Conservation (phyloP, 2,329 filamentous ascomycete species). For the Remersonia thermophila region DNA sequence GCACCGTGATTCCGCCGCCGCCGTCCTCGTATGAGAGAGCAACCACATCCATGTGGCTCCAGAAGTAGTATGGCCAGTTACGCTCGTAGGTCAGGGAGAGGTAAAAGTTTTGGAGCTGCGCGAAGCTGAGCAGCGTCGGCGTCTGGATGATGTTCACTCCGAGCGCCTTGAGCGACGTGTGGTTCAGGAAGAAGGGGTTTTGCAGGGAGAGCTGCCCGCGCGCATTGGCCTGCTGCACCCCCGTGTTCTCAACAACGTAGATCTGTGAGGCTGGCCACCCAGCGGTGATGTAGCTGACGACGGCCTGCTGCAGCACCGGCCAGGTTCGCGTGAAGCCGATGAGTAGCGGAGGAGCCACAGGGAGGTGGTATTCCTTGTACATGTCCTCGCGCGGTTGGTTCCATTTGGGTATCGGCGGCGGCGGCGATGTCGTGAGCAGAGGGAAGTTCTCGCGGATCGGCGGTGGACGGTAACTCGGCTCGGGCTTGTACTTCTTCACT, state of each 20-base stretch:
- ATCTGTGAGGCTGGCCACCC: slow-evolving; percentile 47
- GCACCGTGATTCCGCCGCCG: slow-evolving; percentile 21
- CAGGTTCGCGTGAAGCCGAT: slow-evolving; percentile 48
- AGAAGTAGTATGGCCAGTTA: slow-evolving; percentile 40
- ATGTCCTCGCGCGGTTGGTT: slow-evolving; percentile 29
- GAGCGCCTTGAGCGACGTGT: slow-evolving; percentile 35
- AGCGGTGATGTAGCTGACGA: slow-evolving; percentile 44
- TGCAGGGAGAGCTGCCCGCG: slow-evolving; percentile 34
- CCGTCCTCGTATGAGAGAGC: slow-evolving; percentile 32
- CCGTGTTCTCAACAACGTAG: slow-evolving; percentile 47
- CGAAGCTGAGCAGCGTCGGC: slow-evolving; percentile 38
- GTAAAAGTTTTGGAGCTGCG: slow-evolving; percentile 43
- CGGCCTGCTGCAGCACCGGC: slow-evolving; percentile 41
- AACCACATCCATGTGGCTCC: slow-evolving; percentile 40
- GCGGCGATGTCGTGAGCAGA: slow-evolving; percentile 20
- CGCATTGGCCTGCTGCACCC: slow-evolving; percentile 41
- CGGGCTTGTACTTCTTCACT: slow-evolving; percentile 16
- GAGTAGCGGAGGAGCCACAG: slow-evolving; percentile 36
- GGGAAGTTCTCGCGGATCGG: slow-evolving; percentile 32
- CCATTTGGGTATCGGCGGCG: slow-evolving; percentile 32
- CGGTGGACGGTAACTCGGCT: slow-evolving; percentile 17
- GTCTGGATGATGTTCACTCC: slow-evolving; percentile 35
- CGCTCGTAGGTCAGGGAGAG: slow-evolving; percentile 30
- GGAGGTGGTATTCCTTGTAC: slow-evolving; percentile 27
- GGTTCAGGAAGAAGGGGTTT: slow-evolving; percentile 45